These are phyloP conservation scores for Rhizopogon rudus DNA, from an alignment of 768 basidiomycete genomes.

Conservation along the genomic window DNA sequence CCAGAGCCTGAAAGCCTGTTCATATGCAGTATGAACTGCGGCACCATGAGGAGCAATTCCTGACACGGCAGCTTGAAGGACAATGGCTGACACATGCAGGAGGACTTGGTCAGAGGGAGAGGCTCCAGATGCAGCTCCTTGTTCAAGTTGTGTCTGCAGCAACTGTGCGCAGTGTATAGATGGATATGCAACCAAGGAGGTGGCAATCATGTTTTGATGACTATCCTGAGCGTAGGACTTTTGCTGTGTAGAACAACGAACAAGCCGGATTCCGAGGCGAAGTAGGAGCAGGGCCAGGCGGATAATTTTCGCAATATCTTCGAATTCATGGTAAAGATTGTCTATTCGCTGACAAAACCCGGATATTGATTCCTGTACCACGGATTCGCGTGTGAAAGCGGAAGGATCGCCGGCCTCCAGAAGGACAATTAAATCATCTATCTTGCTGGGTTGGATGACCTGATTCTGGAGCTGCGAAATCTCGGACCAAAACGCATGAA, in stretches of 20 bases:
- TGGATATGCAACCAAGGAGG: conserved; percentile 50
- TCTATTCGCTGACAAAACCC: conserved; percentile 75
- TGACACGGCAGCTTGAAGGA: conserved; percentile 15
- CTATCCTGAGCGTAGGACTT: conserved; percentile 6
- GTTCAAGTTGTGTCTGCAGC: conserved; percentile 23
- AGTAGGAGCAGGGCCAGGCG: conserved; percentile 60
- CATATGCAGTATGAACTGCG: conserved; percentile 49
- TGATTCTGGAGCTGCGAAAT: conserved; percentile 71
- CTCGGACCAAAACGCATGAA: conserved; percentile 70
- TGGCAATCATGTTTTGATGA: conserved; percentile 17
- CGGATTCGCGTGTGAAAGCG: conserved; percentile 52
- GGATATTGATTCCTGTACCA: conserved; percentile 73
- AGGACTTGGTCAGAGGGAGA: conserved; percentile 40
- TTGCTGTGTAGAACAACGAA: conserved; percentile 25
- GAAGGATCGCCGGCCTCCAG: conserved; percentile 33
- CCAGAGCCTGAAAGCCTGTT: conserved; percentile 79
- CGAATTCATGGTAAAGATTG: conserved; percentile 60
- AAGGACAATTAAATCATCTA: conserved; percentile 40
- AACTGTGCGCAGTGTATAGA: conserved; percentile 38
- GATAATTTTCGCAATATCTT: conserved; percentile 67
- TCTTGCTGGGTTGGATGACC: conserved; percentile 41
- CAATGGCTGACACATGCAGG: conserved; percentile 43
- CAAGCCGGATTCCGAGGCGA: conserved; percentile 67
- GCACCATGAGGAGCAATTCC: conserved; percentile 1
- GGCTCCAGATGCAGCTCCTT: conserved; percentile 20